phyloP scores from a whole-genome alignment of 1,284 basidiomycete species.

The Ustilago crameri region DNA sequence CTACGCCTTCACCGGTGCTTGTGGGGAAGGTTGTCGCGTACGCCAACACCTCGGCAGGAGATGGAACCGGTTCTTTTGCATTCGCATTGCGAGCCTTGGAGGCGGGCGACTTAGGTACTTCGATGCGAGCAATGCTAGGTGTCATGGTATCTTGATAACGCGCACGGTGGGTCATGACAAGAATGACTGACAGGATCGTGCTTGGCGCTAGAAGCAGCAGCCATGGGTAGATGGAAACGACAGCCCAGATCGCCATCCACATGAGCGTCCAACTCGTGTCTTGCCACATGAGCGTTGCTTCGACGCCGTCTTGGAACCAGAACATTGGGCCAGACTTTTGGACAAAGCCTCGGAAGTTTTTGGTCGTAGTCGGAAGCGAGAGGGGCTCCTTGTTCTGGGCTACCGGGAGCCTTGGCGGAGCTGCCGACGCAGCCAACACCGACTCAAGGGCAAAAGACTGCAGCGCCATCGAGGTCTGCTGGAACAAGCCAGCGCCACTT shows the following conservation, averaged over 20 bases:
- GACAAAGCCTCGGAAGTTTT: constrained; percentile 66
- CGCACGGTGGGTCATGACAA: constrained; percentile 56
- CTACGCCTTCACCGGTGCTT: constrained; percentile 35
- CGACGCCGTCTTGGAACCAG: constrained; percentile 65
- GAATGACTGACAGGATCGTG: constrained; percentile 60
- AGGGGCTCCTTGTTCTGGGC: constrained; percentile 64
- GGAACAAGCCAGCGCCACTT: constrained; percentile 20
- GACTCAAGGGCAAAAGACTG: constrained; percentile 57
- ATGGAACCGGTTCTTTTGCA: background rate
- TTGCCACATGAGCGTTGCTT: constrained; percentile 66
- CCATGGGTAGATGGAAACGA: constrained; percentile 60
- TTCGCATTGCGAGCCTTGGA: constrained; percentile 12
- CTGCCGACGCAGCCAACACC: constrained; percentile 53
- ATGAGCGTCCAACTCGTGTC: constrained; percentile 64
- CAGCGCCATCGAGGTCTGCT: constrained; percentile 52
- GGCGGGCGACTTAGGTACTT: constrained; percentile 36
- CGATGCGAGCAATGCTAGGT: constrained; percentile 28
- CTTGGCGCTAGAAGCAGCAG: constrained; percentile 59
- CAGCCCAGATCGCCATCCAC: constrained; percentile 67
- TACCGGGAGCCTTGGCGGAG: constrained; percentile 59
- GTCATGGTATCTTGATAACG: constrained; percentile 53
- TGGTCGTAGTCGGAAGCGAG: constrained; percentile 61
- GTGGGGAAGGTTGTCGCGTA: constrained; percentile 40
- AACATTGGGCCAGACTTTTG: constrained; percentile 67
- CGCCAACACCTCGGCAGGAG: constrained; percentile 25